Conservation (phyloP, 2,329 filamentous ascomycete genomes). For the Ophiostoma sp. region DNA sequence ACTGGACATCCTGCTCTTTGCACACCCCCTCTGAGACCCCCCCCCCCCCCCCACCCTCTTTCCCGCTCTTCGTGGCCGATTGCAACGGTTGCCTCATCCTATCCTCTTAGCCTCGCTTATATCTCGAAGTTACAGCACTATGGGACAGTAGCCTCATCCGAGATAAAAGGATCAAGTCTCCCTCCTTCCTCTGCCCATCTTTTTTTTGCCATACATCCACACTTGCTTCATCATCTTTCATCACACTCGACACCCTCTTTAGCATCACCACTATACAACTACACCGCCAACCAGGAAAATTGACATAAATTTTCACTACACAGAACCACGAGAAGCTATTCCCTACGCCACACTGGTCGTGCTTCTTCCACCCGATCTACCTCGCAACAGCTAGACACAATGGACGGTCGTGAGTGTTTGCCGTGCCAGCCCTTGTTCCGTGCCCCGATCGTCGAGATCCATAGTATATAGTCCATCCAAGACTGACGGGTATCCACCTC, state of each 20-base stretch:
- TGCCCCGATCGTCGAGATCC: background rate
- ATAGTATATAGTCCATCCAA: background rate
- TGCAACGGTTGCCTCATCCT: slow-evolving; percentile 17
- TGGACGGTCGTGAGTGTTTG: slow-evolving; percentile 27
- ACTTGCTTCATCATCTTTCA: background rate
- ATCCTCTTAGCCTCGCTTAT: background rate
- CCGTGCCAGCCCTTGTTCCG: background rate
- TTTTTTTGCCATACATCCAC: slow-evolving; percentile 14
- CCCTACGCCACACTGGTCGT: no score
- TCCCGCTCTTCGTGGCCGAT: slow-evolving; percentile 6
- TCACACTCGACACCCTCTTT: background rate
- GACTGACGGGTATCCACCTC: background rate
- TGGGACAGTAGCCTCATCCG: slow-evolving; percentile 12
- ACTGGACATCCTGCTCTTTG: background rate
- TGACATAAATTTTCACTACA: background rate
- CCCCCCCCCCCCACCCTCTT: background rate
- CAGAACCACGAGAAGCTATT: background rate
- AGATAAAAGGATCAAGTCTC: slow-evolving; percentile 19
- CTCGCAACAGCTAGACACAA: background rate
- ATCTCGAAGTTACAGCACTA: slow-evolving; percentile 5
- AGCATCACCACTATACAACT: background rate
- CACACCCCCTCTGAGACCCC: slow-evolving; percentile 15
- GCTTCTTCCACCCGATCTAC: no score
- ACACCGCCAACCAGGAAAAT: background rate
- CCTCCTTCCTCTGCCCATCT: slow-evolving; percentile 23